Conservation (phyloP, 2,329 filamentous ascomycete genomes). For the Fusarium sp. region DNA sequence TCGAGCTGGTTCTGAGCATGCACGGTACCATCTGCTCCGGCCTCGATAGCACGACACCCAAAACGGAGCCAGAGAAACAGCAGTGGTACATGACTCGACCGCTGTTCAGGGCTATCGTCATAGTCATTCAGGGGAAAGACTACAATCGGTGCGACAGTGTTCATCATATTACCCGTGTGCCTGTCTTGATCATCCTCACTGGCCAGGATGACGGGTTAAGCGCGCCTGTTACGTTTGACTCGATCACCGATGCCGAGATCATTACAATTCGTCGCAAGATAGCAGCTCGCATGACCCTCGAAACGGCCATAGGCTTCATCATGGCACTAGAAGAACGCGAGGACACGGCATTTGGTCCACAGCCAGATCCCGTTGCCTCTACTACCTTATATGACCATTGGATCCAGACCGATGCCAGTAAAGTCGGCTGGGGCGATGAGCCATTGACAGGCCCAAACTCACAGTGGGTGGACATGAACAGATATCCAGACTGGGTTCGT, state of each 20-base stretch:
- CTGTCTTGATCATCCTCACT: conserved; percentile 6
- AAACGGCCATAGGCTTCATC: conserved; percentile 3
- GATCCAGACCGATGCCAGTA: no score
- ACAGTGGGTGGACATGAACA: neutral
- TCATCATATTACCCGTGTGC: neutral
- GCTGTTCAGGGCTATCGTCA: neutral
- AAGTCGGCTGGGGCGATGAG: neutral
- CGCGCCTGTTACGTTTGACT: conserved; percentile 7
- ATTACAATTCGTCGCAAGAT: neutral
- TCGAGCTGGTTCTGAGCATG: neutral
- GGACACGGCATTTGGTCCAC: neutral
- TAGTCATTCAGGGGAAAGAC: neutral
- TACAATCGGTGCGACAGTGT: neutral
- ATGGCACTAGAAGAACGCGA: neutral
- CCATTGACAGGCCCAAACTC: neutral
- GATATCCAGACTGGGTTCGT: neutral
- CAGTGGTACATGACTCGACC: neutral
- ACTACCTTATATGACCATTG: neutral
- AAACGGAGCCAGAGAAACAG: neutral
- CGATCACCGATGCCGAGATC: neutral
- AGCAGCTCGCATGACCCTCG: neutral
- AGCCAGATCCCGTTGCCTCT: neutral
- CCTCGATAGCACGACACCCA: neutral
- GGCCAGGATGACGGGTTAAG: conserved; percentile 14
- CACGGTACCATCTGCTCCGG: neutral